Base-by-base conservation (phyloP, 441 rosid species). In the Rhodomyrtus psidioides region DNA sequence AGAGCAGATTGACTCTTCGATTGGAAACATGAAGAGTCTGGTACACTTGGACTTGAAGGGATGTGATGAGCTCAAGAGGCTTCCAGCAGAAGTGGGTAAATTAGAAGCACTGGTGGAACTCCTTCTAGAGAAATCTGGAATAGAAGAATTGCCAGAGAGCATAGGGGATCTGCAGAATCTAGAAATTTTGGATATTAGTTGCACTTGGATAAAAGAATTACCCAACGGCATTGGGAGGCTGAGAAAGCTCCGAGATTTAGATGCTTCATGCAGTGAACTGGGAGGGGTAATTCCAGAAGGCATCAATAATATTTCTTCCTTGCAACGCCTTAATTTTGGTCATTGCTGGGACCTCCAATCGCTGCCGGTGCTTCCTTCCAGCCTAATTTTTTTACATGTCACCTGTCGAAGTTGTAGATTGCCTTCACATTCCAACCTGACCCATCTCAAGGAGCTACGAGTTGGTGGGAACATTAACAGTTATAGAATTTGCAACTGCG, bases 401-500 rank as follows among this genome's bases (percentile, higher is more conserved):
- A 55, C n/a, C 12, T 8, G 58, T 55, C n/a, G 0, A 8, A 23
- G 58, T 23, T 12, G 4, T 12, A 9, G 3, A 55, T 23, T 55
- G n/a, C n/a, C n/a, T 7, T 4, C 58, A 4, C 58, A 23, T 21
- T 55, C 58, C 58, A 19, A 55, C 58, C n/a, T 8, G 7, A 8
- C 58, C 6, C n/a, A 23, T 55, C 58, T 55, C n/a, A 55, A 55
- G 59, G 59, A 21, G n/a, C n/a, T n/a, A n/a, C n/a, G n/a, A n/a
- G n/a, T n/a, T n/a, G n/a, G n/a, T n/a, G n/a, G n/a, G n/a, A n/a
- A n/a, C n/a, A n/a, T n/a, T n/a, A n/a, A n/a, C n/a, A n/a, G n/a
- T n/a, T n/a, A n/a, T n/a, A n/a, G n/a, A n/a, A n/a, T 55, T 1
- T 0, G 1, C 1, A 0, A 2, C 12, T 23, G n/a, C 5, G 4